Base-by-base conservation (phyloP, 345 rosid genomes). In the Linum trigynum region DNA sequence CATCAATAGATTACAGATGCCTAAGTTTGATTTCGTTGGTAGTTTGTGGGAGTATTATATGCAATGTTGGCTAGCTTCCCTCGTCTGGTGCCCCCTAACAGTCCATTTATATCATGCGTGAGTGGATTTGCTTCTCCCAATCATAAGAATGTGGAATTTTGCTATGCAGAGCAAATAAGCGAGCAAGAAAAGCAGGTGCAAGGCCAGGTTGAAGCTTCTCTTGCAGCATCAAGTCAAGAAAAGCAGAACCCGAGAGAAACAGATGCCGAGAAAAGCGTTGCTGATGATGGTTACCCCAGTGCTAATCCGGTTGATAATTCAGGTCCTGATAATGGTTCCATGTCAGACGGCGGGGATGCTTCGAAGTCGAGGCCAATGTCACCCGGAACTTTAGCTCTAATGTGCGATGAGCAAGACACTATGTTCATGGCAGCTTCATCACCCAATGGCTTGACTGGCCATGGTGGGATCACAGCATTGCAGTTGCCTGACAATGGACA, bases 391-490 rank as follows among this genome's bases (percentile, higher is more conserved):
- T 77, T 95, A 84, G 99, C 91, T 65, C 81, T 95, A 76, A 95
- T 95, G 99, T 95, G 99, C 67, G 95, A 95, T 77, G 99, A 95
- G 72, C 84, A 90, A 69, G 99, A 91, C 68, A 75, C 95, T 5
- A 81, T 94, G 76, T 86, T 89, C 65, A 82, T 83, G 85, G 78
- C 84, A 57, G 80, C 85, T 68, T 48, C 96, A 78, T 83, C 95
- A 58, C 81, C 90, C 59, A 79, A 72, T 72, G 83, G 88, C 55
- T 71, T 81, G 66, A 72, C 75, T 48, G 84, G 76, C 66, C 70
- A 68, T 62, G 81, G 84, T 75, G 76, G 84, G 65, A 69, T 77
- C 74, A 62, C 81, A 68, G 76, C 82, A 67, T 78, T 82, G 59
- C 84, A 80, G 75, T 65, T 83, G 62, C 77, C 83, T 63, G 61